Evolutionary conservation across 2,329 filamentous ascomycete genomes (phyloP).

Genomic region (Blumeria hordei): DNA sequence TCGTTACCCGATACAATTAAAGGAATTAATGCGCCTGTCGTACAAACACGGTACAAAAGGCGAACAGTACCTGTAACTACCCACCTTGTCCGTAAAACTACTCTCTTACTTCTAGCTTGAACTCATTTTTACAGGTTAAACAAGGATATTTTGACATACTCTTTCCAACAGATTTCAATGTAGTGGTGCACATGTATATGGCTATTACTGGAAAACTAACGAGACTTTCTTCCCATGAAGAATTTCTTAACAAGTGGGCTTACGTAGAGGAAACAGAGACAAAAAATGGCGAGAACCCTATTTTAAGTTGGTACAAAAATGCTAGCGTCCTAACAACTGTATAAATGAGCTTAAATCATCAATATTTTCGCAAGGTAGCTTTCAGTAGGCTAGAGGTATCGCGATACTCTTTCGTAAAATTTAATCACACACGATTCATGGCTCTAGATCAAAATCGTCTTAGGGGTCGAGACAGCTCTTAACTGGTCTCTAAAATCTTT

Average conservation of each 20-base stretch:
- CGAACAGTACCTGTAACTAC: constrained; percentile 75
- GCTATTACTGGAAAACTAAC: constrained; percentile 84
- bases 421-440: too few species aligned
- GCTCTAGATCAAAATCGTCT: too few species aligned
- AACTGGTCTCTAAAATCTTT: too few species aligned
- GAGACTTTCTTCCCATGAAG: constrained; percentile 61
- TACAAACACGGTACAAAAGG: constrained; percentile 79
- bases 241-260: constrained; percentile 78
- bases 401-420: too few species aligned
- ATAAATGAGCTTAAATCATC: background rate
- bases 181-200: constrained; percentile 78
- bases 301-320: constrained; percentile 87
- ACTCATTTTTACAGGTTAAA: constrained; percentile 39
- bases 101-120: background rate
- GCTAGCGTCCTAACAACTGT: constrained; percentile 79
- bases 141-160: constrained; percentile 98
- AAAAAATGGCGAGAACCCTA: constrained; percentile 72
- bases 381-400: too few species aligned
- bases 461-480: too few species aligned
- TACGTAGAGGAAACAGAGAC: constrained; percentile 78
- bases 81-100: constrained; percentile 42
- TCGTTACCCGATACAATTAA: constrained; percentile 57
- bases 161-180: constrained; percentile 84
- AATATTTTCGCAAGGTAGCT: too few species aligned
- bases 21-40: constrained; percentile 79